These are phyloP conservation scores for Ensete ventricosum DNA, from an alignment of 176 grass and related monocot genomes.

Conservation along the genomic window DNA sequence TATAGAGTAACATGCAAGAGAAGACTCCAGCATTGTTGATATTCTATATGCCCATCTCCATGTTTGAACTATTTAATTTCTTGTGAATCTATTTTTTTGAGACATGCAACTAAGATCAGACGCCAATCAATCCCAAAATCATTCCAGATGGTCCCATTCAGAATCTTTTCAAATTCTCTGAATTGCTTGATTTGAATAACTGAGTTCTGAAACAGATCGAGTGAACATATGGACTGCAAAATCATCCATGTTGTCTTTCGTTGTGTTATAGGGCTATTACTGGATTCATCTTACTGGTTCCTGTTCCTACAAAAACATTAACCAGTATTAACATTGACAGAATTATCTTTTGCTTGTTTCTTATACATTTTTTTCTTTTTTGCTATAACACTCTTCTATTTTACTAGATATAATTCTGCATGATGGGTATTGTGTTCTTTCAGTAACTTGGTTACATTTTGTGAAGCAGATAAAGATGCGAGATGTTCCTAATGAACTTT, in stretches of 20 bases:
- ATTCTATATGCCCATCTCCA: too few relatives aligned
- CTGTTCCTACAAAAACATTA: not conserved
- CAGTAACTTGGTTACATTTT: not conserved
- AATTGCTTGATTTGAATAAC: too few relatives aligned
- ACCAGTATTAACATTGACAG: not conserved
- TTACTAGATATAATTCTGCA: not conserved
- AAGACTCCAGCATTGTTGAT: too few relatives aligned
- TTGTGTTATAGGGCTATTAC: not conserved
- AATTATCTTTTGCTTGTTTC: not conserved
- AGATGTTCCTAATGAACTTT: conserved; percentile 35
- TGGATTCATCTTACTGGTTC: not conserved
- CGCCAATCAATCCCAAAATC: too few relatives aligned
- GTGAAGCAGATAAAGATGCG: conserved; percentile 11
- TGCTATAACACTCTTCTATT: not conserved
- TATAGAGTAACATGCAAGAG: too few relatives aligned
- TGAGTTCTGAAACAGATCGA: too few relatives aligned
- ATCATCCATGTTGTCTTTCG: not conserved
- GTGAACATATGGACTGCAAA: too few relatives aligned
- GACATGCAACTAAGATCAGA: too few relatives aligned
- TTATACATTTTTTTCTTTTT: not conserved
- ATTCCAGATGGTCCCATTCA: too few relatives aligned
- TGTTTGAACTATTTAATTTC: too few relatives aligned
- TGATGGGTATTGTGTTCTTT: not conserved
- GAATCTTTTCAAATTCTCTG: too few relatives aligned
- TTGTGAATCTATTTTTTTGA: too few relatives aligned